Evolutionary conservation across 257 asterid species (phyloP).

Genomic region (Thymus quinquecostatus): DNA sequence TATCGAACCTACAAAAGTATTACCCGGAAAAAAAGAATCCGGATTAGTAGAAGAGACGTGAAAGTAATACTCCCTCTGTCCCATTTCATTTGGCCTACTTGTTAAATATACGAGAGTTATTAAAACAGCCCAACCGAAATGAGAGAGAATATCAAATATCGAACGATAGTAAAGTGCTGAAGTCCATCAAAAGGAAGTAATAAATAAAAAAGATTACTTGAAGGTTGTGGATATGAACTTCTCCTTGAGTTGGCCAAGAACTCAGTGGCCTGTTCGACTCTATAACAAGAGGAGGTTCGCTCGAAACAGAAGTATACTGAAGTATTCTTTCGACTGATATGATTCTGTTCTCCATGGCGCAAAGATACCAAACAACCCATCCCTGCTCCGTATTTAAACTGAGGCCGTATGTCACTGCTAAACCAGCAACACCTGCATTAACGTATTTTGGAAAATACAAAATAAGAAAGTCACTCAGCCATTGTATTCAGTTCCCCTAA

Average conservation of each 20-base stretch:
- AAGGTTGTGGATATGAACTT: constrained; percentile 45
- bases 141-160: no score
- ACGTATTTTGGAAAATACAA: no score
- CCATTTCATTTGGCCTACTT: no score
- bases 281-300: constrained; percentile 76
- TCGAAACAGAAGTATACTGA: constrained; percentile 64
- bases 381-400: constrained; percentile 55
- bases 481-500: no score
- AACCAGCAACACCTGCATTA: constrained; percentile 79
- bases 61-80: no score
- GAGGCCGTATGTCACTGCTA: constrained; percentile 88
- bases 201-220: no score
- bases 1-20: constrained; percentile 63
- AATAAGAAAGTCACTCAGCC: not conserved
- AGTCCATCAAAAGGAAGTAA: no score
- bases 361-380: constrained; percentile 68
- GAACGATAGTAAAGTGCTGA: no score
- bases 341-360: constrained; percentile 73
- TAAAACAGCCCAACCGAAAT: no score
- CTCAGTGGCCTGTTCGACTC: constrained; percentile 63
- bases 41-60: no score
- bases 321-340: constrained; percentile 90
- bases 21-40: no score
- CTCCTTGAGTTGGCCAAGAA: constrained; percentile 76
- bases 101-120: no score